Evolutionary conservation across 2,329 filamentous ascomycete species (phyloP), one percentile per base, ranked within the genome.

Genomic region (Botrytis byssoidea): DNA sequence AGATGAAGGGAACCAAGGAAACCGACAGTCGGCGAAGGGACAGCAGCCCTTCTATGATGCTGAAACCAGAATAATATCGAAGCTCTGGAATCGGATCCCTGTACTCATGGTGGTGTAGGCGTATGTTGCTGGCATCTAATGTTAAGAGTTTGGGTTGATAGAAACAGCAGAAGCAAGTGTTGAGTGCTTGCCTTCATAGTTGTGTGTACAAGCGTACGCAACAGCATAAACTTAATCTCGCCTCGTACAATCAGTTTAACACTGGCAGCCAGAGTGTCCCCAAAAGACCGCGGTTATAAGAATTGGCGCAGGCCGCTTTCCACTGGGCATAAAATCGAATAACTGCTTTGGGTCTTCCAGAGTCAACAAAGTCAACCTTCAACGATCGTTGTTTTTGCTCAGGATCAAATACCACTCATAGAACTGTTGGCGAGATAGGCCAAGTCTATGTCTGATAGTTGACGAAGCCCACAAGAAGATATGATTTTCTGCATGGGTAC

Each of bases 271-370:
- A 57, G 32, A 60, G 18, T 25, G 14, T 18, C 6, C 14, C 14
- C 12, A 57, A 20, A 44, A 44, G 42, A 20, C 42, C 55, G 9
- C n/a, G 7, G 18, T 4, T 29, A 35, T 35, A 0, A 35, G 35
- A 32, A 60, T 14, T 32, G 20, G 29, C 4, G 29, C 18, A 35
- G 29, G 55, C 16, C 8, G 8, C 5, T 35, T 60, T 35, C 32
- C 57, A 35, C 9, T 16, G 3, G 2, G 4, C 57, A 22, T 22
- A 0, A 60, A 35, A 22, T 6, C 4, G 9, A 60, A 35, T 0
- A 29, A 57, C 16, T 32, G n/a, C 14, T 29, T 7, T 18, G 1
- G 0, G 16, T 32, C 1, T 3, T 14, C n/a, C 3, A 1, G n/a
- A 57, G 25, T 29, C 51, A 57, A 57, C 51, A 18, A 29, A 29